phyloP scores from a whole-genome alignment of 2,329 filamentous ascomycete species.

The Paracoccidioides lutzii region DNA sequence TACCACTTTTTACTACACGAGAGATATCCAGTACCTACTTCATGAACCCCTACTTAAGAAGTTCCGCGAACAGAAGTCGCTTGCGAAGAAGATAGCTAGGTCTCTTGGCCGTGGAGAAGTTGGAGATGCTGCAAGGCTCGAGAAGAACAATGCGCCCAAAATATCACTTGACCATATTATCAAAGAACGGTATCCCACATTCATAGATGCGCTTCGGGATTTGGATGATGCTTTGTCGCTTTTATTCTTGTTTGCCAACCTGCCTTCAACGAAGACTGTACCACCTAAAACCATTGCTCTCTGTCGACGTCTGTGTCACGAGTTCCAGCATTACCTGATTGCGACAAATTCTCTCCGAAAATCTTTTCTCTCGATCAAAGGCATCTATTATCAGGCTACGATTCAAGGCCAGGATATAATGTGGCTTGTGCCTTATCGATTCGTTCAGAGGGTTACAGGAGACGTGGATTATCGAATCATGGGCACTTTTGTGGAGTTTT shows the following conservation, averaged over 20 bases:
- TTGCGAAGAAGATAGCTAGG: slow-evolving; percentile 94
- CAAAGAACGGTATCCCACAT: slow-evolving; percentile 95
- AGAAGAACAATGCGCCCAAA: slow-evolving; percentile 80
- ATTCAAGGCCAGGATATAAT: slow-evolving; percentile 94
- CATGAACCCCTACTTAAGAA: slow-evolving; percentile 90
- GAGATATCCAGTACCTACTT: slow-evolving; percentile 95
- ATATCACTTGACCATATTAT: slow-evolving; percentile 94
- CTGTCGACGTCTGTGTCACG: slow-evolving; percentile 82
- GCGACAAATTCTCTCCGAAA: slow-evolving; percentile 81
- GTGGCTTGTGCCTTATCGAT: slow-evolving; percentile 95
- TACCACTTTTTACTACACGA: slow-evolving; percentile 84
- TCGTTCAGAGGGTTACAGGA: slow-evolving; percentile 85
- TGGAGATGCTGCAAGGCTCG: slow-evolving; percentile 72
- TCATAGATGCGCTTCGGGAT: slow-evolving; percentile 84
- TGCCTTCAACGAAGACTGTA: slow-evolving; percentile 78
- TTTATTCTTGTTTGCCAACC: slow-evolving; percentile 93
- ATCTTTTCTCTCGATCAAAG: slow-evolving; percentile 96
- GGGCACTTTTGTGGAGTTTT: slow-evolving; percentile 98
- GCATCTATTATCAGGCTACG: slow-evolving; percentile 96
- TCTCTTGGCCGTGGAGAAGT: slow-evolving; percentile 87
- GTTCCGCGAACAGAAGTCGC: slow-evolving; percentile 91
- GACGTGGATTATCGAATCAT: slow-evolving; percentile 98
- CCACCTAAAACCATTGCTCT: slow-evolving; percentile 91
- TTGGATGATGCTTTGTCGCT: slow-evolving; percentile 94
- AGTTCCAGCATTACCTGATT: slow-evolving; percentile 98